A percentile compares a stretch with the other conserved stretches of the same genome.
These are phyloP conservation scores for Filosporella fistucella DNA, from an alignment of 495 filamentous ascomycete species.

Conservation along the genomic window DNA sequence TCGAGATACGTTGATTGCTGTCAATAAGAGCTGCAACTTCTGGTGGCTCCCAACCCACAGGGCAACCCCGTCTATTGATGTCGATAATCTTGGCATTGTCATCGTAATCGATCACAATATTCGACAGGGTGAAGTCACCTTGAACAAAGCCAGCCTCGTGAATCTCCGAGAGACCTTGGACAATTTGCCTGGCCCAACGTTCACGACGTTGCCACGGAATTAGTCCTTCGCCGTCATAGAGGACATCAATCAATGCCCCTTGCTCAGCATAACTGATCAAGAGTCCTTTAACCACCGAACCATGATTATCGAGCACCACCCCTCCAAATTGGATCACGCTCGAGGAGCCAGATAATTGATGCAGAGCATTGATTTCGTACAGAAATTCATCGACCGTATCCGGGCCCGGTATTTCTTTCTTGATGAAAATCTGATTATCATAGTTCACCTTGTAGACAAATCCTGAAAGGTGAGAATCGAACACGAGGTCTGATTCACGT, in stretches of 20 bases:
- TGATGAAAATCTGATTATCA: conserved; percentile 69
- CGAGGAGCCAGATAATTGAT: conserved; percentile 63
- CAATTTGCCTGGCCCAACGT: conserved; percentile 90
- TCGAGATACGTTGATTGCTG: conserved; percentile 87
- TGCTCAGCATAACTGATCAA: conserved; percentile 86
- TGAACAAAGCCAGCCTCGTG: conserved; percentile 97
- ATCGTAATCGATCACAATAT: conserved; percentile 85
- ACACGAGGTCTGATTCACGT: conserved; percentile 69
- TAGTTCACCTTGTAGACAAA: conserved; percentile 94
- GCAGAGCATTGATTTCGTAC: conserved; percentile 94
- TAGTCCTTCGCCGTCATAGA: conserved; percentile 61
- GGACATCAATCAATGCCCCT: conserved; percentile 84
- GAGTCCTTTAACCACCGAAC: conserved; percentile 76
- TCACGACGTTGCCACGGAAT: conserved; percentile 75
- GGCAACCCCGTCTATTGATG: conserved; percentile 94
- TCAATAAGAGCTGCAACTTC: conserved; percentile 85
- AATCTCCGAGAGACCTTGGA: conserved; percentile 84
- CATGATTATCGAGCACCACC: conserved; percentile 78
- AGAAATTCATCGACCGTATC: conserved; percentile 96
- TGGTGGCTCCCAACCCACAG: conserved; percentile 96
- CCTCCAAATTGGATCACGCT: conserved; percentile 87
- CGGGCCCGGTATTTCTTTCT: conserved; percentile 97
- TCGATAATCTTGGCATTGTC: conserved; percentile 96
- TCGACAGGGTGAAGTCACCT: conserved; percentile 94
- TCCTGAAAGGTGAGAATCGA: conserved; percentile 89